A percentile compares a stretch with the other conserved stretches of the same genome.
These are phyloP conservation scores for Aureobasidium lini DNA, from an alignment of 2,329 filamentous ascomycete species.

Conservation along the genomic window DNA sequence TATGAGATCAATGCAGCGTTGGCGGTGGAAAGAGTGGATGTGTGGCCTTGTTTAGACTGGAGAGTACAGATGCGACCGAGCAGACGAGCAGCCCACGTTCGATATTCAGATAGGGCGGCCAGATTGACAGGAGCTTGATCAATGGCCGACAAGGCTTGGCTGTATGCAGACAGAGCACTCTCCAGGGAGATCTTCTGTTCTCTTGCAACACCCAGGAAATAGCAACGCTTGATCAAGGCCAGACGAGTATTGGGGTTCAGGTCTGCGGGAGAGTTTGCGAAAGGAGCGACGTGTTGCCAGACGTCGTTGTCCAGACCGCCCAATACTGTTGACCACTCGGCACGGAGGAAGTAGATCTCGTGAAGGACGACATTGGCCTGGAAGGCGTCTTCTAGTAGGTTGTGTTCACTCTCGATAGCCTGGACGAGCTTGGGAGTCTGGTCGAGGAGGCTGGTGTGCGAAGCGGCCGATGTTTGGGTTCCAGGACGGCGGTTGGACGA, in stretches of 20 bases:
- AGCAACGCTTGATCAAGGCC: conserved; percentile 21
- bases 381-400: conserved; percentile 50
- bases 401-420: conserved; percentile 31
- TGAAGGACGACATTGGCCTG: conserved; percentile 78
- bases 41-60: conserved; percentile 50
- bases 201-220: conserved; percentile 24
- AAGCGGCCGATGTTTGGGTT: conserved; percentile 33
- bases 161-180: conserved; percentile 15
- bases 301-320: conserved; percentile 6
- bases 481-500: conserved; percentile 35
- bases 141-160: conserved; percentile 6
- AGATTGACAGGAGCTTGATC: conserved; percentile 4
- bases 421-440: conserved; percentile 17
- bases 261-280: background rate
- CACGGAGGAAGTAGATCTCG: conserved; percentile 76
- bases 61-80: conserved; percentile 69
- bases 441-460: conserved; percentile 16
- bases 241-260: conserved; percentile 9
- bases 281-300: conserved; percentile 8
- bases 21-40: conserved; percentile 23
- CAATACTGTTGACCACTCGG: conserved; percentile 30
- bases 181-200: conserved; percentile 20
- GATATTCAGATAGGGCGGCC: background rate
- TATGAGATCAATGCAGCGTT: conserved; percentile 40
- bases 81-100: conserved; percentile 65